Evolutionary conservation across 805 yeast genomes (phyloP), one percentile per base, ranked within the genome.

Genomic region (Yamadazyma paraphyllophila): DNA sequence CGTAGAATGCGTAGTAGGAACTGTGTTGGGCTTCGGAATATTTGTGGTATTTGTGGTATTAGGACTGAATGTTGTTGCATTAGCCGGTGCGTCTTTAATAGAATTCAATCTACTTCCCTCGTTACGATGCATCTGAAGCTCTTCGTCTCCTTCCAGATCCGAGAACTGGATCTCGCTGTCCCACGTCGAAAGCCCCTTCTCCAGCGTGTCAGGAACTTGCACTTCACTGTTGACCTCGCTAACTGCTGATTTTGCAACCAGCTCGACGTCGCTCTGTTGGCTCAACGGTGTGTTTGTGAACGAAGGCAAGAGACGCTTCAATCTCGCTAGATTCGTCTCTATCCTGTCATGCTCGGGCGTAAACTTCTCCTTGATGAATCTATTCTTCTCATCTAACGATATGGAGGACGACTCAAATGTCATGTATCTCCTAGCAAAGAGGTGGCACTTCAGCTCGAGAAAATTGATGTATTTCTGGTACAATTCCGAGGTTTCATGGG

Each of bases 331-430:
- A 20, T 50, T 46, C 4, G 44, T 39, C 20, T 61, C 59, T n/a
- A 63, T 45, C 5, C 16, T 42, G 14, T 44, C 36, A 36, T 62
- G 50, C 35, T 56, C 47, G 2, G 73, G 71, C 12, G 51, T 50
- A 43, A 60, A 66, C 32, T 53, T 53, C 17, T 48, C 52, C 27
- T 44, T 42, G 33, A 60, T 59, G 55, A 62, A 67, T 11, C 52
- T 49, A 24, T 59, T 52, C 48, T 70, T 70, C 7, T 65, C 66
- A 47, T 69, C 74, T 5, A 65, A 49, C 4, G 73, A 67, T 9
- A 69, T 59, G 6, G 72, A 61, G 1, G 74, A 63, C 4, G 73
- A 66, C 45, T 67, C 72, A 43, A 59, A 63, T 8, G 62, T 59
- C 4, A 56, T 49, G 40, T 63, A 62, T 39, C 70, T 47, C 40